Evolutionary conservation across 495 filamentous ascomycete species (phyloP).

Genomic region (Neurospora intermedia): DNA sequence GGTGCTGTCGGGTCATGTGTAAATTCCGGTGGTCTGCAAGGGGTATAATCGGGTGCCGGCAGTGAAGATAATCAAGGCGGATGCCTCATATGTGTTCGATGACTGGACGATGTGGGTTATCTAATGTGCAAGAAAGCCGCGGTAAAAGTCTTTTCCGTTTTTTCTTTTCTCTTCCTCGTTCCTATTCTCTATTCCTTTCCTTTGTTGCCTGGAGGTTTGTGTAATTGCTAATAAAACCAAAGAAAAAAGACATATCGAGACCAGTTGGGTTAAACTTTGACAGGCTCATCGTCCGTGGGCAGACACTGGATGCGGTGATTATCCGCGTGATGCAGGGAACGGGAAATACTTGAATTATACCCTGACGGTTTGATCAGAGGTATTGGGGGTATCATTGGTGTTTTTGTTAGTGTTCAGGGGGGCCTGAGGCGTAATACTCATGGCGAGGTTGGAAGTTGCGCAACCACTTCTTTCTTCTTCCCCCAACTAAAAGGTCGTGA

Average conservation of each 20-base stretch:
- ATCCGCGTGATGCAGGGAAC: conserved; percentile 30
- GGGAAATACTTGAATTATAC: conserved; percentile 35
- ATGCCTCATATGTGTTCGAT: conserved; percentile 35
- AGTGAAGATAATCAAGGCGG: conserved; percentile 40
- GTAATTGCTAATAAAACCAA: not conserved
- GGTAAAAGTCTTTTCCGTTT: conserved; percentile 3
- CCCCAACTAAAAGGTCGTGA: not conserved
- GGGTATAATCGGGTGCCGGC: conserved; percentile 39
- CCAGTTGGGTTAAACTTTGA: conserved; percentile 43
- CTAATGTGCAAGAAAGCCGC: conserved; percentile 41
- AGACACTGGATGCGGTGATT: conserved; percentile 39
- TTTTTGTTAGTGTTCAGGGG: not conserved
- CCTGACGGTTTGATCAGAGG: conserved; percentile 26
- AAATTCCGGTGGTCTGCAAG: conserved; percentile 42
- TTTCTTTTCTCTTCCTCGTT: too few species aligned
- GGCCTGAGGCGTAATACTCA: not conserved
- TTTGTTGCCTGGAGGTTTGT: not conserved
- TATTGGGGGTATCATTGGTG: not conserved
- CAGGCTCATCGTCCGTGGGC: conserved; percentile 32
- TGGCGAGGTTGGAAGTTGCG: not conserved
- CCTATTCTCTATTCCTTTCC: not conserved
- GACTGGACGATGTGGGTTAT: conserved; percentile 46
- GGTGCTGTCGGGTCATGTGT: conserved; percentile 34
- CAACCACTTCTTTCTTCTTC: not conserved
- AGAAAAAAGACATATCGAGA: conserved; percentile 27